These are phyloP conservation scores for Gossypioides kirkii DNA, from an alignment of 345 rosid species.

Conservation along the genomic window DNA sequence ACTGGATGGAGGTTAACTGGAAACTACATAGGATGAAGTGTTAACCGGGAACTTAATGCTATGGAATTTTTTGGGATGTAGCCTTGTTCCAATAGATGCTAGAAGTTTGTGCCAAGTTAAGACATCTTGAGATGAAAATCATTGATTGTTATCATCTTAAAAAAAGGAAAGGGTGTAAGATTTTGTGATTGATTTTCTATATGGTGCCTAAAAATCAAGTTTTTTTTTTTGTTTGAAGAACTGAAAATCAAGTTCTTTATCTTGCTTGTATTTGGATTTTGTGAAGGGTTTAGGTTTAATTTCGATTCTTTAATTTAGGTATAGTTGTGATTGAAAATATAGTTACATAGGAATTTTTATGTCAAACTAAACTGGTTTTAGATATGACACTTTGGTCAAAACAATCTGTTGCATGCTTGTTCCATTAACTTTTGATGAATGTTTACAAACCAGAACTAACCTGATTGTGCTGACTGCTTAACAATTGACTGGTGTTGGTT, in stretches of 20 bases:
- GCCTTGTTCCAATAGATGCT: not conserved
- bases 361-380: not conserved
- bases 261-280: not conserved
- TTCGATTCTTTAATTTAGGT: not conserved
- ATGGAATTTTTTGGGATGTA: not conserved
- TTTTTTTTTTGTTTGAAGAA: too few species aligned
- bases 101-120: not conserved
- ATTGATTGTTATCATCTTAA: not conserved
- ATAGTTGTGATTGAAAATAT: not conserved
- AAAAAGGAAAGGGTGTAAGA: not conserved
- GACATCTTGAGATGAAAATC: not conserved
- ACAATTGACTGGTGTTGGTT: not conserved
- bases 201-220: not conserved
- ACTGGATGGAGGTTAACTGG: not conserved
- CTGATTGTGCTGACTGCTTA: not conserved
- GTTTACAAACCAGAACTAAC: not conserved
- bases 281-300: not conserved
- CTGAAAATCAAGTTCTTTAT: not conserved
- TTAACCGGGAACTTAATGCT: not conserved
- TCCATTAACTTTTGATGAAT: not conserved
- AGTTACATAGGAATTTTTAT: not conserved
- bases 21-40: not conserved
- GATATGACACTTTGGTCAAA: not conserved
- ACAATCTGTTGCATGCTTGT: not conserved
- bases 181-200: slow-evolving; percentile 1